Conservation (phyloP, 257 asterid genomes). For the Jaltomata sinuosa region DNA sequence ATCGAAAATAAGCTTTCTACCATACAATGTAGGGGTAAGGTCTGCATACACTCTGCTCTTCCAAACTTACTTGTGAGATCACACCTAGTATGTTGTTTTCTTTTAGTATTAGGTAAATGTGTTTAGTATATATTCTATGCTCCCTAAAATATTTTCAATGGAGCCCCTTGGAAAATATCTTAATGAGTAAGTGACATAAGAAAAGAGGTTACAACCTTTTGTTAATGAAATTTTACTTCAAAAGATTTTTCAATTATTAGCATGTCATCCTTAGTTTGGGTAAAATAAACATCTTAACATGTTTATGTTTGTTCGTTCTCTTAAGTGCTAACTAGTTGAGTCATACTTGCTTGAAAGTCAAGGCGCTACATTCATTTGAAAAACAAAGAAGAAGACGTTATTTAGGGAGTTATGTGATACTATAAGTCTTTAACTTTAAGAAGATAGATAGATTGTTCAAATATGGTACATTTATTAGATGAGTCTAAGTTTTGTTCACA, state of each 20-base stretch:
- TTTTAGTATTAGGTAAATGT: not conserved
- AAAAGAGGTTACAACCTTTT: not conserved
- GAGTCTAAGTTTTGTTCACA: not conserved
- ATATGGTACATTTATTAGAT: not conserved
- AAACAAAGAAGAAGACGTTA: not conserved
- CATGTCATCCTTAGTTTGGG: not conserved
- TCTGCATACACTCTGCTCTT: too few relatives aligned
- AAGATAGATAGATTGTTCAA: not conserved
- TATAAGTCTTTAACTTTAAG: too few relatives aligned
- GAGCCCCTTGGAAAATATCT: not conserved
- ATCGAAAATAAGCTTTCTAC: too few relatives aligned
- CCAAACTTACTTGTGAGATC: too few relatives aligned
- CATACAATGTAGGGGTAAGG: too few relatives aligned
- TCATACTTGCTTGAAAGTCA: not conserved
- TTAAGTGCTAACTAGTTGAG: not conserved
- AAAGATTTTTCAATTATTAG: not conserved
- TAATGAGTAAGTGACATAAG: not conserved
- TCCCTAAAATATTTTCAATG: not conserved
- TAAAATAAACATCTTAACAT: too few relatives aligned
- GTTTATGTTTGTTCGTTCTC: not conserved
- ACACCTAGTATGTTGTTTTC: too few relatives aligned
- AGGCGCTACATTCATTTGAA: not conserved
- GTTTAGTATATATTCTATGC: not conserved
- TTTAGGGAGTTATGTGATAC: not conserved
- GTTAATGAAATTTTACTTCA: not conserved